These are phyloP conservation scores for Epichloe bromicola DNA, from an alignment of 2,329 filamentous ascomycete genomes.

Conservation along the genomic window DNA sequence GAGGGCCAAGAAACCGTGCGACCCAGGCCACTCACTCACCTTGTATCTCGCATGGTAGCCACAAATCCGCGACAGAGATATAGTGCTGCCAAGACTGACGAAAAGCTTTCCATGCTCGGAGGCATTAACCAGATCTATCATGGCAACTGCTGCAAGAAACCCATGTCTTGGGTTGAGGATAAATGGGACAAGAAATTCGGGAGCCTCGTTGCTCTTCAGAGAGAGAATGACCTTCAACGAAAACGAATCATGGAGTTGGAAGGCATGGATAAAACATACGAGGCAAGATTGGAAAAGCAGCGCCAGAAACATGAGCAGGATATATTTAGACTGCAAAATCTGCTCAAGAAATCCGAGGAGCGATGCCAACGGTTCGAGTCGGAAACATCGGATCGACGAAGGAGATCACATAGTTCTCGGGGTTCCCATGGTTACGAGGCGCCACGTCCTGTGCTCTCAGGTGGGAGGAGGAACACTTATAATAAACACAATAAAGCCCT, in stretches of 20 bases:
- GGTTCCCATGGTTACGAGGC: slow-evolving; percentile 4
- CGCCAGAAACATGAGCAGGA: slow-evolving; percentile 21
- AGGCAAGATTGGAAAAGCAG: slow-evolving; percentile 24
- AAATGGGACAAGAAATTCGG: slow-evolving; percentile 24
- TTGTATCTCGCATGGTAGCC: slow-evolving; percentile 25
- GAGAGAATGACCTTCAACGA: slow-evolving; percentile 20
- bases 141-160: slow-evolving; percentile 29
- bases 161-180: slow-evolving; percentile 22
- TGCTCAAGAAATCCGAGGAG: slow-evolving; percentile 23
- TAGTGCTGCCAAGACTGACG: slow-evolving; percentile 23
- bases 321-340: slow-evolving; percentile 19
- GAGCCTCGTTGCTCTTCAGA: slow-evolving; percentile 15
- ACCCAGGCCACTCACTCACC: slow-evolving; percentile 25
- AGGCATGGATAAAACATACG: slow-evolving; percentile 27
- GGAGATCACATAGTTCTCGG: slow-evolving; percentile 7
- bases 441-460: not conserved
- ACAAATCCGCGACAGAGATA: slow-evolving; percentile 19
- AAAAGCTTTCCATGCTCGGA: slow-evolving; percentile 30
- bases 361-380: slow-evolving; percentile 18
- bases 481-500: not conserved
- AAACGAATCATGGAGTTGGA: slow-evolving; percentile 23
- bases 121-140: slow-evolving; percentile 36
- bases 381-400: slow-evolving; percentile 10
- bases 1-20: slow-evolving; percentile 24
- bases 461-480: not conserved